A percentile compares a stretch with the other conserved stretches of the same genome.
Evolutionary conservation across 2,329 filamentous ascomycete species (phyloP).

Genomic region (Tolypocladium nubicola): DNA sequence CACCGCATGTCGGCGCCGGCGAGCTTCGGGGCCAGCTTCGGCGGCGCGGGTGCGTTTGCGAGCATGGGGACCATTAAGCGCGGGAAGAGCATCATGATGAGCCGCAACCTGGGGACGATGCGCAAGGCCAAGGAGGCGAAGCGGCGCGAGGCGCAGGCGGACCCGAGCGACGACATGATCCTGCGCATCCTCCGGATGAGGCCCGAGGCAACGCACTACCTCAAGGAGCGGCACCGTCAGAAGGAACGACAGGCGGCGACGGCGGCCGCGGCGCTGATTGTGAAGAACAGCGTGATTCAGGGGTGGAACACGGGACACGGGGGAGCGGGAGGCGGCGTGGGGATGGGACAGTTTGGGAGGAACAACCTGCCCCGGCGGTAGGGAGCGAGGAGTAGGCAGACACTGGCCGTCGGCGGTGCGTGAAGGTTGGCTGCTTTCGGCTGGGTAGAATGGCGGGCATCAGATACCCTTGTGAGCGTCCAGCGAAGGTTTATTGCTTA

Average conservation of each 20-base stretch:
- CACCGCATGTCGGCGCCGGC: constrained; percentile 64
- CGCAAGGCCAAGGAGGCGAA: constrained; percentile 92
- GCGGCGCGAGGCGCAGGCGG: constrained; percentile 86
- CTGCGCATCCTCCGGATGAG: constrained; percentile 89
- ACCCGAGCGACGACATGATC: constrained; percentile 98
- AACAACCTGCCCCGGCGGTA: constrained; percentile 38
- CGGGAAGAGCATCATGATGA: constrained; percentile 82
- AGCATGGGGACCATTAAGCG: constrained; percentile 58
- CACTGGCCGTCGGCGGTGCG: neutral
- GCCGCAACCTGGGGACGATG: constrained; percentile 91
- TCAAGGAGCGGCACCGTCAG: constrained; percentile 84
- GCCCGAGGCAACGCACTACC: constrained; percentile 76
- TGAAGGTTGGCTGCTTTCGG: neutral
- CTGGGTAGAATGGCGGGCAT: neutral
- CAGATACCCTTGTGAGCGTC: neutral
- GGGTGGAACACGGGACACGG: constrained; percentile 37
- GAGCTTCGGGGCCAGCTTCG: constrained; percentile 22
- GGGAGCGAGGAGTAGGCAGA: constrained; percentile 4
- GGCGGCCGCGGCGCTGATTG: constrained; percentile 87
- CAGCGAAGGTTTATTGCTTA: neutral
- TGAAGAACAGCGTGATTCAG: constrained; percentile 71
- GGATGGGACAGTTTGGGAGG: constrained; percentile 28
- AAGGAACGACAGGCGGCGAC: constrained; percentile 87
- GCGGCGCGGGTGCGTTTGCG: constrained; percentile 36
- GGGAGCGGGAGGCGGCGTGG: constrained; percentile 8